Evolutionary conservation across 2,329 filamentous ascomycete species (phyloP), one percentile per base, ranked within the genome.

Genomic region (Neurospora sp.): DNA sequence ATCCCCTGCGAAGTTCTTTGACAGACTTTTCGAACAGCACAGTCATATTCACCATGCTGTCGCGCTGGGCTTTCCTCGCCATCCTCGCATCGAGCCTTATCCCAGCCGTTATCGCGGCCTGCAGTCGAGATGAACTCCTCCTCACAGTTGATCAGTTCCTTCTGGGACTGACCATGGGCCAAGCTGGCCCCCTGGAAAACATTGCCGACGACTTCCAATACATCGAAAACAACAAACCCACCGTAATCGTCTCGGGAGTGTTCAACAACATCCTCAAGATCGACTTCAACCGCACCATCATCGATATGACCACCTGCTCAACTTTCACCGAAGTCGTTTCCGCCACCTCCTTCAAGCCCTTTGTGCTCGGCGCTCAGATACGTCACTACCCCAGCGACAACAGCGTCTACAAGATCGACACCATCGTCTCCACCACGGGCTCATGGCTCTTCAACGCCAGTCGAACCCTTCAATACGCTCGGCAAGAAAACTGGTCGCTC

Each of bases 311-410:
- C 17, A 72, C 71, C 38, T 81, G 80, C 73, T 77, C 80, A 19
- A 80, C 81, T 42, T 81, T 80, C 71, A 81, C 82, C 23, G 80
- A 82, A 73, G 77, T 84, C 68, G 78, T 81, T 70, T 74, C 75
- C 33, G 75, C 77, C 15, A 74, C 72, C 19, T 74, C 77, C 19
- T 71, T 74, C 2, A 76, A 79, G 23, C 79, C 78, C n/a, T 80
- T 78, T 66, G 78, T 80, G 9, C 78, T 81, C 70, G 79, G 78
- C 42, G 77, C 77, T 6, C 79, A 81, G 73, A 77, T 81, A 68
- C 76, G 76, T 9, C 78, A 80, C 71, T 72, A 70, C 58, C 70
- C 74, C 4, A 52, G 58, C 7, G 67, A 43, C 46, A 67, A 68
- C 38, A 68, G 52, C 19, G 67, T 75, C 38, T 74, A 75, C 33